phyloP scores from a whole-genome alignment of 2,329 filamentous ascomycete species.

The Falciphora oryzae region DNA sequence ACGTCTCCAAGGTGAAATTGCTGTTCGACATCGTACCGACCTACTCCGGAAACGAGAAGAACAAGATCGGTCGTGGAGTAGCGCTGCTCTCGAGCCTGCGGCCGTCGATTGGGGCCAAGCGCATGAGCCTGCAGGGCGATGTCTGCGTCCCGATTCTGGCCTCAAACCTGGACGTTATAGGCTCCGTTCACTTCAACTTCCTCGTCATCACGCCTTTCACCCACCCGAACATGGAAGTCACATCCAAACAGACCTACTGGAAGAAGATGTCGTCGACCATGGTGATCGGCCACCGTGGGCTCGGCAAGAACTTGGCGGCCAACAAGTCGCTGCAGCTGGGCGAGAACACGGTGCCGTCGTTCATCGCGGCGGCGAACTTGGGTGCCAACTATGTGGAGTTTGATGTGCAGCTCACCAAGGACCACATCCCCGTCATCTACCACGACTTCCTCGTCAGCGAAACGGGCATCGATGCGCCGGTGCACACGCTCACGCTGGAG shows the following conservation, averaged over 20 bases:
- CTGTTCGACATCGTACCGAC: conserved; percentile 95
- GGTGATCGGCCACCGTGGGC: conserved; percentile 65
- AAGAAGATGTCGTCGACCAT: conserved; percentile 86
- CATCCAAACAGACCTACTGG: conserved; percentile 91
- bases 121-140: conserved; percentile 90
- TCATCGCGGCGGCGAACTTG: conserved; percentile 91
- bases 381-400: conserved; percentile 72
- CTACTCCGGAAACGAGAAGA: conserved; percentile 83
- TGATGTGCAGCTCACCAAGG: conserved; percentile 97
- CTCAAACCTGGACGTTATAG: conserved; percentile 81
- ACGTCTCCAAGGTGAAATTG: conserved; percentile 76
- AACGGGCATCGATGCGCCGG: conserved; percentile 92
- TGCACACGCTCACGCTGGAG: conserved; percentile 89
- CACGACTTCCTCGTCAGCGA: conserved; percentile 98
- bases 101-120: conserved; percentile 72
- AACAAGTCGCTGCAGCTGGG: conserved; percentile 88
- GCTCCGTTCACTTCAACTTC: conserved; percentile 95
- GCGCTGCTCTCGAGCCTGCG: conserved; percentile 83
- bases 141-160: conserved; percentile 87
- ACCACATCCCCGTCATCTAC: conserved; percentile 96
- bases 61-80: conserved; percentile 83
- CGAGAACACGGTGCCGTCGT: conserved; percentile 93
- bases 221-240: conserved; percentile 90
- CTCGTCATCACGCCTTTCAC: conserved; percentile 89
- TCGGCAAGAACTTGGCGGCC: conserved; percentile 84